phyloP scores from a whole-genome alignment of 176 grass and related monocot species.

The Phyllostachys edulis region DNA sequence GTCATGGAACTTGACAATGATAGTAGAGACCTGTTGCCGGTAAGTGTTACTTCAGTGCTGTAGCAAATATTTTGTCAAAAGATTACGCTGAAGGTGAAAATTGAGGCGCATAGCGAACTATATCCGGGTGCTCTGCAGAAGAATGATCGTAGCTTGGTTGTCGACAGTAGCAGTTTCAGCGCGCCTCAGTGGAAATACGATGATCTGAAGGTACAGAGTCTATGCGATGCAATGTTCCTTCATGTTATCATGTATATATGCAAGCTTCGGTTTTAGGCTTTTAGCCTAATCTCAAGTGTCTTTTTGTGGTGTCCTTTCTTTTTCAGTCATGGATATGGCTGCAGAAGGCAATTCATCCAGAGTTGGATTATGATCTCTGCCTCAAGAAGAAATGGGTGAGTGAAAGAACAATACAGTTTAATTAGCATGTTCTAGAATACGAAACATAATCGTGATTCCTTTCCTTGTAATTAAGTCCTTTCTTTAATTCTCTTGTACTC shows the following conservation, averaged over 20 bases:
- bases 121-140: constrained; percentile 43
- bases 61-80: constrained; percentile 24
- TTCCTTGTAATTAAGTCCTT: too few species aligned
- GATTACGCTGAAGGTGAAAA: neutral
- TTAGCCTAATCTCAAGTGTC: neutral
- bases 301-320: constrained; percentile 2
- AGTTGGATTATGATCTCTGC: constrained; percentile 81
- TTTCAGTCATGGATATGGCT: constrained; percentile 92
- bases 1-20: constrained; percentile 39
- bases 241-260: neutral
- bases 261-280: neutral
- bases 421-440: neutral
- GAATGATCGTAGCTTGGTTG: constrained; percentile 50
- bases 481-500: too few species aligned
- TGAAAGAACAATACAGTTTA: neutral
- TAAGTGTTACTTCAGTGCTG: constrained; percentile 36
- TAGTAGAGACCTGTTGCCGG: constrained; percentile 33
- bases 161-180: constrained; percentile 48
- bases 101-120: constrained; percentile 7
- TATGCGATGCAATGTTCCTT: neutral
- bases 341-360: constrained; percentile 98
- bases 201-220: constrained; percentile 68
- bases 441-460: neutral
- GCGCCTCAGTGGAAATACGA: constrained; percentile 68
- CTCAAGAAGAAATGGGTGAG: constrained; percentile 95